Conservation (phyloP, 1,139 yeast species). For the Suhomyces bokatorum region DNA sequence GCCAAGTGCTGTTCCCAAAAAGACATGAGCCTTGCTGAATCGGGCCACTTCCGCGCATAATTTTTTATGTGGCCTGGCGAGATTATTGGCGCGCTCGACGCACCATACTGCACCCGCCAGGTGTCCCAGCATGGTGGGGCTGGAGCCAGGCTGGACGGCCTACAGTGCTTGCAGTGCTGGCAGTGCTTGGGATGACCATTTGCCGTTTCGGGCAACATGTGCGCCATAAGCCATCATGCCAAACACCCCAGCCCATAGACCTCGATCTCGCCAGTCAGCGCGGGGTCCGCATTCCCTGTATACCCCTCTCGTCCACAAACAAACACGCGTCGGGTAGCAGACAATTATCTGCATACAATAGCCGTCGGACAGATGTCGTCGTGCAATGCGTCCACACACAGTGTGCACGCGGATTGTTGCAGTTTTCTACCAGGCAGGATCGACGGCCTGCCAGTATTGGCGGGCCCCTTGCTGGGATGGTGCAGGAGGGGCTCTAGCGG, state of each 20-base stretch:
- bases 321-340: background rate
- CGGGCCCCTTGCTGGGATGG: too few species aligned
- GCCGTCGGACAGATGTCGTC: background rate
- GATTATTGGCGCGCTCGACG: background rate
- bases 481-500: too few species aligned
- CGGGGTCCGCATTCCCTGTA: too few species aligned
- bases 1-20: constrained; percentile 1
- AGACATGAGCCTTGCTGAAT: constrained; percentile 1
- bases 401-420: background rate
- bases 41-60: constrained; percentile 1
- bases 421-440: background rate
- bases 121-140: background rate
- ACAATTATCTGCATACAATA: background rate
- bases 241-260: too few species aligned
- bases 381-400: too few species aligned
- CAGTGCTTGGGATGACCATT: too few species aligned
- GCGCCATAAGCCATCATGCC: too few species aligned
- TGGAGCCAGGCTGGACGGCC: too few species aligned
- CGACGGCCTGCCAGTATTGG: too few species aligned
- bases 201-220: too few species aligned
- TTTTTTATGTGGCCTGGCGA: background rate
- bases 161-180: too few species aligned
- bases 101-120: background rate
- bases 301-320: background rate
- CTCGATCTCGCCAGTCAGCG: too few species aligned